A percentile compares a stretch with the other conserved stretches of the same genome.
Evolutionary conservation across 129 eudicot species (phyloP).

Genomic region (Flaveria ramosissima): DNA sequence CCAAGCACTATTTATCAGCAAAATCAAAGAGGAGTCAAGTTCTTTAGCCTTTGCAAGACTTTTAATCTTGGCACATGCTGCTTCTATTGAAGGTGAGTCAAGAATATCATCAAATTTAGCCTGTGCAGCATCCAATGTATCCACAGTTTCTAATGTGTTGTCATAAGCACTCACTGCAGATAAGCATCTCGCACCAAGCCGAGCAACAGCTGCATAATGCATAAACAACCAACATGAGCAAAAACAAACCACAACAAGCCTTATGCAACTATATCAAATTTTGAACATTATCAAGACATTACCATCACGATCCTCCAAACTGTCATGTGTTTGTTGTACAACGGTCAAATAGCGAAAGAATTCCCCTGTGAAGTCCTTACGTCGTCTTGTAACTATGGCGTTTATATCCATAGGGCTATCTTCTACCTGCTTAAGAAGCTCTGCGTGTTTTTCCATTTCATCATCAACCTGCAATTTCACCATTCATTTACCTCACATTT

Average conservation of each 20-base stretch:
- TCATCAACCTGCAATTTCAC: slow-evolving; percentile 80
- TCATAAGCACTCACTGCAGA: slow-evolving; percentile 96
- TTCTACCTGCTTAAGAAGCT: slow-evolving; percentile 77
- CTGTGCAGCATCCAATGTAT: slow-evolving; percentile 82
- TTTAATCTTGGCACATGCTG: slow-evolving; percentile 85
- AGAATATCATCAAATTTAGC: slow-evolving; percentile 85
- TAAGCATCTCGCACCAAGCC: slow-evolving; percentile 94
- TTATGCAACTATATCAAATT: neutral
- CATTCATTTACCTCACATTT: slow-evolving; percentile 18
- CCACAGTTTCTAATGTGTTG: slow-evolving; percentile 80
- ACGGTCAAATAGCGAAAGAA: slow-evolving; percentile 75
- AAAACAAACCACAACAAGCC: neutral
- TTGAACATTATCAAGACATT: neutral
- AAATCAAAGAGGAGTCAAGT: slow-evolving; percentile 87
- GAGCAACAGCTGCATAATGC: slow-evolving; percentile 78
- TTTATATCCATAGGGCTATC: slow-evolving; percentile 81
- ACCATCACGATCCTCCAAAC: slow-evolving; percentile 97
- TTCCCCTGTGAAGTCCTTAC: slow-evolving; percentile 77
- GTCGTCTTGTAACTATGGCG: slow-evolving; percentile 84
- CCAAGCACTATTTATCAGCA: slow-evolving; percentile 90
- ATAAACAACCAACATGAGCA: slow-evolving; percentile 28
- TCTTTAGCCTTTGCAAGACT: slow-evolving; percentile 92
- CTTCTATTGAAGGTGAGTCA: slow-evolving; percentile 78
- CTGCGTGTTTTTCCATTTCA: slow-evolving; percentile 80
- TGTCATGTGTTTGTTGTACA: slow-evolving; percentile 68